Base-by-base conservation (phyloP, 2,329 filamentous ascomycete species). In the Lachnellula subtilissima region DNA sequence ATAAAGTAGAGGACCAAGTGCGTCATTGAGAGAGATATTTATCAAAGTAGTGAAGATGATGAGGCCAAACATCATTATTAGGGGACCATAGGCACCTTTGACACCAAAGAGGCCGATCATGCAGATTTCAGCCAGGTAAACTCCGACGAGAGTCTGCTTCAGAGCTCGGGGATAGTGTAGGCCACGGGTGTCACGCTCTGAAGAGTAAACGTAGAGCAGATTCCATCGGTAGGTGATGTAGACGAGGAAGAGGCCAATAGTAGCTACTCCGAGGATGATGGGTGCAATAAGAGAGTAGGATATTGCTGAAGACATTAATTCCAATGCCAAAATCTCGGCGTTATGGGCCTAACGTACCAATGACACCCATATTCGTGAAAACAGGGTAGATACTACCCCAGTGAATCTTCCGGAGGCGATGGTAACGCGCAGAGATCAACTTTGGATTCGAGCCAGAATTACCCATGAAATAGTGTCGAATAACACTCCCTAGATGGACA, bases 161-260 rank as follows among this genome's bases (percentile, higher is more conserved):
- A 88, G 72, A 7, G 81, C 84, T 35, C 82, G 80, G 3, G 82
- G 78, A 65, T 87, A 87, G 62, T 78, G 74, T n/a, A 83, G 78
- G 32, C 85, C 85, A 66, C 86, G 84, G 17, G 82, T 86, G 64
- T 87, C 84, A 57, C 85, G 80, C 52, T 79, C 73, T 8, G 80
- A 75, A 58, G 84, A 81, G 50, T 79, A 81, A 28, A 86, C 82
- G 68, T 82, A 87, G 15, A 87, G 73, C 48, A 88, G 67, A 69
- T 86, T 85, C 74, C 87, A 87, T 19, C 81, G 77, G 69, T 84
- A 87, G 57, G 81, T 82, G 59, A 82, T 73, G 68, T 87, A 87
- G 72, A 87, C 84, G 22, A 87, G 70, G 53, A 74, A 80, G 5
- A 87, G 73, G n/a, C 83, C 83, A 42, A 84, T 74, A 12, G 80